phyloP scores from a whole-genome alignment of 129 eudicot species.

The Flaveria sonorensis region DNA sequence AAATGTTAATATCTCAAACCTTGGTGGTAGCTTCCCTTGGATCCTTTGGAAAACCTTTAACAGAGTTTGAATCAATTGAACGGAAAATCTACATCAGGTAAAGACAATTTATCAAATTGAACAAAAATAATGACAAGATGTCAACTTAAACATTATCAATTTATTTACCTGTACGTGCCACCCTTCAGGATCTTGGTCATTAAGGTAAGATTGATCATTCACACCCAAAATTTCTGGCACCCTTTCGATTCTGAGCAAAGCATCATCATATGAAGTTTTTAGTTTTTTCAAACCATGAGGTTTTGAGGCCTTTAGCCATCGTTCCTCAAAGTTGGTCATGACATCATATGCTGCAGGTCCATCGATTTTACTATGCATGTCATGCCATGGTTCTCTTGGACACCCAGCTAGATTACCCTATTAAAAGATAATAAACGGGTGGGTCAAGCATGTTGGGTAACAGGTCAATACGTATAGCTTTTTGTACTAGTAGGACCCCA shows the following conservation, averaged over 20 bases:
- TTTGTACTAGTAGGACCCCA: neutral
- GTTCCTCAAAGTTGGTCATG: slow-evolving; percentile 74
- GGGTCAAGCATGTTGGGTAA: neutral
- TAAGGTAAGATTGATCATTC: slow-evolving; percentile 20
- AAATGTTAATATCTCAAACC: slow-evolving; percentile 38
- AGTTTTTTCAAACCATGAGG: slow-evolving; percentile 74
- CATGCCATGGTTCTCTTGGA: slow-evolving; percentile 99
- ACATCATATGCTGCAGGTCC: slow-evolving; percentile 98
- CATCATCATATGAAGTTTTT: slow-evolving; percentile 41
- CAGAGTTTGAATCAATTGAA: slow-evolving; percentile 86
- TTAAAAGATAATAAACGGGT: neutral
- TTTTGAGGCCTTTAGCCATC: slow-evolving; percentile 87
- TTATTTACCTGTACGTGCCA: slow-evolving; percentile 29
- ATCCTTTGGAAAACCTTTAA: slow-evolving; percentile 87
- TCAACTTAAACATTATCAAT: neutral
- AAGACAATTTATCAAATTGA: neutral
- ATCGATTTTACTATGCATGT: slow-evolving; percentile 81
- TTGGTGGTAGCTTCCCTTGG: slow-evolving; percentile 59
- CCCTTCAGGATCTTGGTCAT: slow-evolving; percentile 29
- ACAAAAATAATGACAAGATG: neutral
- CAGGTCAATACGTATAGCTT: too few relatives aligned
- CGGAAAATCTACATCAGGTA: slow-evolving; percentile 44
- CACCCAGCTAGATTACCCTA: slow-evolving; percentile 67
- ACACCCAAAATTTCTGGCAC: slow-evolving; percentile 31
- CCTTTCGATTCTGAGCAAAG: slow-evolving; percentile 31